Evolutionary conservation across 345 rosid species (phyloP).

Genomic region (Eucalyptus guilfoylei): DNA sequence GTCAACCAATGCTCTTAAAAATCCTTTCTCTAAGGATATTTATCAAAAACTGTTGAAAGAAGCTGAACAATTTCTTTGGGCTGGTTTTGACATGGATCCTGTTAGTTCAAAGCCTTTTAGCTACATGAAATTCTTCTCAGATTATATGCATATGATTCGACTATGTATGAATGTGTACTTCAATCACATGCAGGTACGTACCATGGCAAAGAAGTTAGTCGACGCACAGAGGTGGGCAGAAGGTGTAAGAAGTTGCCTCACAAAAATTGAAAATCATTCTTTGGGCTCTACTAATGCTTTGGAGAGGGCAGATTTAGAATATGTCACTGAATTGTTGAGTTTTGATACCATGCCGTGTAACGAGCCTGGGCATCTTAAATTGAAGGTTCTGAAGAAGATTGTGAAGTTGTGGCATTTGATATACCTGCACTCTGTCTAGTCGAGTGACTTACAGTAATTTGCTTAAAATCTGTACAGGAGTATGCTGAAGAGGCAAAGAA

Average conservation of each 20-base stretch:
- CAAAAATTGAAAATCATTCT: slow-evolving; percentile 36
- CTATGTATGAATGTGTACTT: neutral
- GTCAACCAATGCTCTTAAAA: slow-evolving; percentile 24
- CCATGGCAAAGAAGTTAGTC: slow-evolving; percentile 38
- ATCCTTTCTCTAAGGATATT: slow-evolving; percentile 39
- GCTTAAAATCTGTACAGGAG: slow-evolving; percentile 20
- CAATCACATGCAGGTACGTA: slow-evolving; percentile 43
- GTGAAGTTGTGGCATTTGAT: neutral
- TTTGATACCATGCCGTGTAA: slow-evolving; percentile 52
- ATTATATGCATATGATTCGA: neutral
- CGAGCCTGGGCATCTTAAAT: slow-evolving; percentile 43
- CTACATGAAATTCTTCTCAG: neutral
- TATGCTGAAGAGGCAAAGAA: slow-evolving; percentile 50
- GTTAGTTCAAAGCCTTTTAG: slow-evolving; percentile 34
- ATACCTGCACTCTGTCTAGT: neutral
- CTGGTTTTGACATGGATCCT: slow-evolving; percentile 79
- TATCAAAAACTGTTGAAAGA: slow-evolving; percentile 49
- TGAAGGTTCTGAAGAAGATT: slow-evolving; percentile 47
- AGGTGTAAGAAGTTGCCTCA: slow-evolving; percentile 46
- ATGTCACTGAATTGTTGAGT: slow-evolving; percentile 36
- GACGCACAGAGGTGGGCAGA: slow-evolving; percentile 65
- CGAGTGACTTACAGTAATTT: neutral
- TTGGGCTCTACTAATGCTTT: slow-evolving; percentile 3
- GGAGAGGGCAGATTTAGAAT: slow-evolving; percentile 36
- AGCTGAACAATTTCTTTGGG: slow-evolving; percentile 98